A percentile compares a stretch with the other conserved stretches of the same genome.
phyloP scores from a whole-genome alignment of 1,284 basidiomycete species.

The Tilletia setariae region DNA sequence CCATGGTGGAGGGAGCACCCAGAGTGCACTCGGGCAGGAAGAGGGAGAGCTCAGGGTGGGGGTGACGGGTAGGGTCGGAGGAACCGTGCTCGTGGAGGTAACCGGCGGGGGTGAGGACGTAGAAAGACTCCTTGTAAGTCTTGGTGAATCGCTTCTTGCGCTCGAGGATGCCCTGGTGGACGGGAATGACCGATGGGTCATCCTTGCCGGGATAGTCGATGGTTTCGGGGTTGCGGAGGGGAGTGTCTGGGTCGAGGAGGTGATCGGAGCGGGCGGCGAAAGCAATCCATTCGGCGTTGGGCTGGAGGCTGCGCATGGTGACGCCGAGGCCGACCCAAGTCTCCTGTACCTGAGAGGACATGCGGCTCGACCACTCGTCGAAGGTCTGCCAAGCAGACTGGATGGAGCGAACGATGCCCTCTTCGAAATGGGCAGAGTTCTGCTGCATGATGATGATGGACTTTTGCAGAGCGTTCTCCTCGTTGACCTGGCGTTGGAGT shows the following conservation, averaged over 20 bases:
- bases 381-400: slow-evolving; percentile 97
- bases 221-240: slow-evolving; percentile 61
- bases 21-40: slow-evolving; percentile 95
- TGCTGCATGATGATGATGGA: slow-evolving; percentile 98
- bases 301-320: slow-evolving; percentile 77
- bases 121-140: slow-evolving; percentile 72
- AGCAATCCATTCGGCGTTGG: slow-evolving; percentile 93
- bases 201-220: slow-evolving; percentile 91
- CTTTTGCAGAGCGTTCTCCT: slow-evolving; percentile 97
- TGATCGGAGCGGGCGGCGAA: slow-evolving; percentile 93
- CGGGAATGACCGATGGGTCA: slow-evolving; percentile 80
- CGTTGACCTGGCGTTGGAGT: slow-evolving; percentile 82
- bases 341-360: slow-evolving; percentile 74
- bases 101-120: slow-evolving; percentile 88
- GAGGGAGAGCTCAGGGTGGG: slow-evolving; percentile 73
- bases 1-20: slow-evolving; percentile 76
- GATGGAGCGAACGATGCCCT: slow-evolving; percentile 89
- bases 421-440: slow-evolving; percentile 94
- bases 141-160: slow-evolving; percentile 97
- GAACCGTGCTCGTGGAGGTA: slow-evolving; percentile 88
- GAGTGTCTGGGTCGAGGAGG: slow-evolving; percentile 88
- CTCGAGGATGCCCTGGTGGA: slow-evolving; percentile 87
- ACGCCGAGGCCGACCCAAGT: slow-evolving; percentile 73
- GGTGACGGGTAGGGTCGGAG: slow-evolving; percentile 70
- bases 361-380: slow-evolving; percentile 87